These are phyloP conservation scores for Thermomyces lanuginosus DNA, from an alignment of 2,329 filamentous ascomycete species.

Conservation along the genomic window DNA sequence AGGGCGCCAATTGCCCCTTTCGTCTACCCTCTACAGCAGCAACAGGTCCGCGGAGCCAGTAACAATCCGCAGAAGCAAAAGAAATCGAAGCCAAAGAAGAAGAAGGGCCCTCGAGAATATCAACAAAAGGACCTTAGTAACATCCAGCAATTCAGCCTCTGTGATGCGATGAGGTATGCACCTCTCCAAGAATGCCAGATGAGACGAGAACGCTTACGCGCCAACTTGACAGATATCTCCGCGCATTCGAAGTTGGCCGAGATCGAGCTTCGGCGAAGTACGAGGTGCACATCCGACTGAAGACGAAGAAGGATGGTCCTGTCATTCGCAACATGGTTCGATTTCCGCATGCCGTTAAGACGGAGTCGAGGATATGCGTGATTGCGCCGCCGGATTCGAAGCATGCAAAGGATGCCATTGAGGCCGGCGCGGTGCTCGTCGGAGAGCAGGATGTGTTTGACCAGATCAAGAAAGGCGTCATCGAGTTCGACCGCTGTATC, in stretches of 20 bases:
- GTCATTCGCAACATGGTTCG: conserved; percentile 75
- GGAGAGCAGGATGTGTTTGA: conserved; percentile 80
- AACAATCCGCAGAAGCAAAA: conserved; percentile 28
- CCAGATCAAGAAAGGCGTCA: conserved; percentile 54
- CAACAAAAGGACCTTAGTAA: conserved; percentile 46
- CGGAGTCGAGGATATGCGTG: conserved; percentile 75
- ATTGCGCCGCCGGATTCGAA: conserved; percentile 72
- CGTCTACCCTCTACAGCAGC: conserved; percentile 13
- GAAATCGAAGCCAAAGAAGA: conserved; percentile 43
- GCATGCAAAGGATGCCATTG: conserved; percentile 54
- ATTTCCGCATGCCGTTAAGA: conserved; percentile 78
- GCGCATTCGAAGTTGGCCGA: conserved; percentile 78
- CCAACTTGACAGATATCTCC: conserved; percentile 52
- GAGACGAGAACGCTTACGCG: not conserved
- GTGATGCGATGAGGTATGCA: conserved; percentile 77
- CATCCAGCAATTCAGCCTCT: conserved; percentile 60
- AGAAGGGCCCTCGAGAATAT: conserved; percentile 52
- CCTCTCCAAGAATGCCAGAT: too few species aligned
- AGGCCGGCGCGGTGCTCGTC: conserved; percentile 64
- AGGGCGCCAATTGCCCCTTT: conserved; percentile 15
- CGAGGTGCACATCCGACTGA: conserved; percentile 69
- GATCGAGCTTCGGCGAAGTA: conserved; percentile 64
- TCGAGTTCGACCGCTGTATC: conserved; percentile 78
- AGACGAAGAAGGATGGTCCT: conserved; percentile 69
- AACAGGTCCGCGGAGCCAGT: conserved; percentile 23